Evolutionary conservation across 495 filamentous ascomycete genomes (phyloP).

Genomic region (Podospora pseudoanserina): DNA sequence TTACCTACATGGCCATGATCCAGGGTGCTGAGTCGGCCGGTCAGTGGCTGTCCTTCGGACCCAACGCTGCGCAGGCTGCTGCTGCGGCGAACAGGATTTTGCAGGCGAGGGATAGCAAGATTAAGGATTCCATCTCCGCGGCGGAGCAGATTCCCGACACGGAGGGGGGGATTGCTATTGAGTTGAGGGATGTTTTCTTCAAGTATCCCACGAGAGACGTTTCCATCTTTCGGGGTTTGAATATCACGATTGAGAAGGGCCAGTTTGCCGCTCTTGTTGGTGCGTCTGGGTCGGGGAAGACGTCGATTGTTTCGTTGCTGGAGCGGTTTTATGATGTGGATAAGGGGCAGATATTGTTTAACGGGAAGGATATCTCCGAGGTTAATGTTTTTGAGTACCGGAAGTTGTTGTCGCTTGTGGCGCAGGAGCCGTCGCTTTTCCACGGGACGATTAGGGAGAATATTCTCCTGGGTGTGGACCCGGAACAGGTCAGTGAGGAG

Average conservation of each 20-base stretch:
- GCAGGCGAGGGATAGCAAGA: slow-evolving; percentile 35
- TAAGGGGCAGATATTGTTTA: slow-evolving; percentile 50
- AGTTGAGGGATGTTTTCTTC: slow-evolving; percentile 56
- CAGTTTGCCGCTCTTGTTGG: slow-evolving; percentile 69
- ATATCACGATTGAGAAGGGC: slow-evolving; percentile 58
- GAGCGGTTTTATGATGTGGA: slow-evolving; percentile 60
- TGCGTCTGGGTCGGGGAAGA: slow-evolving; percentile 69
- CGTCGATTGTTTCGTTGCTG: slow-evolving; percentile 60
- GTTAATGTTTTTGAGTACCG: slow-evolving; percentile 51
- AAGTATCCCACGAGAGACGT: slow-evolving; percentile 54
- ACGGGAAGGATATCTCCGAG: slow-evolving; percentile 47
- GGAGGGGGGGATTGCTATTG: slow-evolving; percentile 49
- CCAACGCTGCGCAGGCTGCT: slow-evolving; percentile 47
- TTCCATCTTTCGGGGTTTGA: slow-evolving; percentile 50
- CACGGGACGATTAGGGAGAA: slow-evolving; percentile 58
- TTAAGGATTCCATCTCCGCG: slow-evolving; percentile 21
- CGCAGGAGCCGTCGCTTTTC: slow-evolving; percentile 58
- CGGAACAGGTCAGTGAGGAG: slow-evolving; percentile 43
- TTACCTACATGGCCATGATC: slow-evolving; percentile 49
- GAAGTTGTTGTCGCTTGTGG: slow-evolving; percentile 54
- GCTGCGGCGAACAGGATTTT: slow-evolving; percentile 47
- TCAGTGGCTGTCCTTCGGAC: slow-evolving; percentile 46
- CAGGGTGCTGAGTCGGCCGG: slow-evolving; percentile 46
- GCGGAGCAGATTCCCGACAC: slow-evolving; percentile 33
- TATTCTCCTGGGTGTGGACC: slow-evolving; percentile 49